phyloP scores from a whole-genome alignment of 805 yeast species.

The Pichia sporocuriosa region DNA sequence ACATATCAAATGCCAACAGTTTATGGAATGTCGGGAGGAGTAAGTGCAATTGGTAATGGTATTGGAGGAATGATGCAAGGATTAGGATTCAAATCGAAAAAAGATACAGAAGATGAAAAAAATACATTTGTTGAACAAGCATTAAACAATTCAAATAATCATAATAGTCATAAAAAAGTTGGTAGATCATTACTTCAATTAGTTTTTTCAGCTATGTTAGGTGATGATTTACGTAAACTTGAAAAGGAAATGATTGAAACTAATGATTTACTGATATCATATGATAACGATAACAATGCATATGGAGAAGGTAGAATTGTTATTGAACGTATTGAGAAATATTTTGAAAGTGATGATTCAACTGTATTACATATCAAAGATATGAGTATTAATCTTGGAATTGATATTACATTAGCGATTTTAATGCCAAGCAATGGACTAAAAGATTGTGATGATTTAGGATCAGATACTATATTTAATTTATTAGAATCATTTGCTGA shows the following conservation, averaged over 20 bases:
- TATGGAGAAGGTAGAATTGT: constrained; percentile 8
- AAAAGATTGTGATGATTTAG: constrained; percentile 5
- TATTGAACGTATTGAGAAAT: constrained; percentile 25
- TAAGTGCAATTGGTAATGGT: constrained; percentile 9
- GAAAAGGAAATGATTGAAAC: constrained; percentile 35
- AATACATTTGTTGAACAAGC: not conserved
- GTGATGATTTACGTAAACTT: constrained; percentile 67
- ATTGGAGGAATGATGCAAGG: constrained; percentile 12
- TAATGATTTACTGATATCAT: constrained; percentile 3
- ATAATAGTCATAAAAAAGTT: not conserved
- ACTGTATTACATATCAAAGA: constrained; percentile 27
- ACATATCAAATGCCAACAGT: constrained; percentile 72
- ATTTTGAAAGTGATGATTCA: constrained; percentile 23
- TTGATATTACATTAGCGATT: constrained; percentile 12
- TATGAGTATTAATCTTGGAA: constrained; percentile 18
- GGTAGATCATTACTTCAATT: constrained; percentile 61
- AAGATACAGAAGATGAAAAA: constrained; percentile 10
- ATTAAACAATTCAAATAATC: not conserved
- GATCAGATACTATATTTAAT: not conserved
- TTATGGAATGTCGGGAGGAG: constrained; percentile 10
- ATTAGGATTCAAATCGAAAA: constrained; percentile 5
- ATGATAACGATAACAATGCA: not conserved
- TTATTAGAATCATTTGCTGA: constrained; percentile 11
- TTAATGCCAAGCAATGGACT: constrained; percentile 13
- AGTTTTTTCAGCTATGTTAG: constrained; percentile 62